Percentiles rank a stretch among this genome's conserved stretches.
These are phyloP conservation scores for Phytophthora meadii DNA, from an alignment of 352 stramenopile species.

Conservation along the genomic window DNA sequence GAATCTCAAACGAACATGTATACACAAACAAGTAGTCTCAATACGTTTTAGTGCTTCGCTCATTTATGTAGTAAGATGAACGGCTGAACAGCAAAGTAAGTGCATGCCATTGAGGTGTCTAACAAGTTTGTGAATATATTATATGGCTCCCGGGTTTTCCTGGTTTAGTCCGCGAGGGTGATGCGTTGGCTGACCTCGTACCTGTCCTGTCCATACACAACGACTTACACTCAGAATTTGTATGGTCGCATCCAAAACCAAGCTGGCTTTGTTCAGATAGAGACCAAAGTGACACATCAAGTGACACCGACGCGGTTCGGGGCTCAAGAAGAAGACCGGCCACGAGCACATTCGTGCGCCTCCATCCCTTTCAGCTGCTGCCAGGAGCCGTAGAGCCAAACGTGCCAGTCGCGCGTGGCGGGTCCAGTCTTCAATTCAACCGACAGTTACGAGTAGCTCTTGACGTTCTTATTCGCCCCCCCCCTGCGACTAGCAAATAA, in stretches of 20 bases:
- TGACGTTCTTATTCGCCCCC: conserved; percentile 13
- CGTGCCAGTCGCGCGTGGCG: conserved; percentile 4
- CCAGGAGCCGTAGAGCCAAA: neutral
- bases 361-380: conserved; percentile 1
- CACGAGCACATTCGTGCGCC: conserved; percentile 1
- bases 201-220: neutral
- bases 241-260: conserved; percentile 13
- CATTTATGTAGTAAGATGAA: no score
- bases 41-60: no score
- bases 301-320: conserved; percentile 9
- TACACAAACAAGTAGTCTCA: no score
- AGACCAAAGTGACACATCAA: conserved; percentile 30
- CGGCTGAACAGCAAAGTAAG: no score
- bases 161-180: conserved; percentile 8
- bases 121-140: no score
- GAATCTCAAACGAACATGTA: neutral
- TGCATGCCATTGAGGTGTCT: no score
- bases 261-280: conserved; percentile 1
- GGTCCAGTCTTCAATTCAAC: conserved; percentile 8
- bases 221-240: conserved; percentile 11
- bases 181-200: neutral
- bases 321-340: conserved; percentile 8
- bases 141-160: neutral
- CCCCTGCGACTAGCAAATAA: conserved; percentile 8
- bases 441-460: conserved; percentile 14